Base-by-base conservation (phyloP, 208 protist genomes). In the Leishmania lainsoni region DNA sequence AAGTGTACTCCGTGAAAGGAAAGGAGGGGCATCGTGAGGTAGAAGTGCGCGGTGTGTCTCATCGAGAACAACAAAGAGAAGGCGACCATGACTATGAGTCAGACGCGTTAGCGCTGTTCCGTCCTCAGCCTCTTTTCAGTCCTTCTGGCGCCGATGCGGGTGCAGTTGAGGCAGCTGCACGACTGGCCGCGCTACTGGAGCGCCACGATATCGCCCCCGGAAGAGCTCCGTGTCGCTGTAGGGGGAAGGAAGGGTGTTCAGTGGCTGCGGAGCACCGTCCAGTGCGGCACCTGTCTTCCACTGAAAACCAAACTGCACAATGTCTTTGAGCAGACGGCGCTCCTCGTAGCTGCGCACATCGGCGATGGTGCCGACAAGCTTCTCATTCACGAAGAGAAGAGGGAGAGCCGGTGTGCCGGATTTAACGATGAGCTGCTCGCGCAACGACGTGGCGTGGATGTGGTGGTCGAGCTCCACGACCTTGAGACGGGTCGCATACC, bases 251-350 rank as follows among this genome's bases (percentile, higher is more conserved):
- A 98, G 82, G 42, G 86, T 86, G 73, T 92, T 81, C 45, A 95
- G 83, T 73, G 66, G 81, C 79, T 92, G 90, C 58, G 86, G 83
- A 20, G 76, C 83, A 20, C 89, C 83, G 8, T 77, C 80, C 10
- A 81, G 59, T 12, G 70, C 75, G 14, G 69, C 76, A 1, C 90
- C 94, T 0, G 88, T 92, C 72, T 92, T 92, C 94, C 94, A 98
- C 85, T 96, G 79, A 76, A 98, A 98, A 10, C 94, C 94, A 84
- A 98, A 98, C 83, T 98, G 94, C 59, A 96, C 81, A 29, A 95
- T 84, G 72, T 98, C 94, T 80, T 98, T 98, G 79, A 98, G 83
- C 79, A 94, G 83, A 29, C 86, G 86, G 42, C 85, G 79, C 76
- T 90, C 76, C 84, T 98, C 94, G 48, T 94, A 83, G 78, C 78